These are phyloP conservation scores for Hymenoscyphus infarciens DNA, from an alignment of 2,329 filamentous ascomycete species.

Conservation along the genomic window DNA sequence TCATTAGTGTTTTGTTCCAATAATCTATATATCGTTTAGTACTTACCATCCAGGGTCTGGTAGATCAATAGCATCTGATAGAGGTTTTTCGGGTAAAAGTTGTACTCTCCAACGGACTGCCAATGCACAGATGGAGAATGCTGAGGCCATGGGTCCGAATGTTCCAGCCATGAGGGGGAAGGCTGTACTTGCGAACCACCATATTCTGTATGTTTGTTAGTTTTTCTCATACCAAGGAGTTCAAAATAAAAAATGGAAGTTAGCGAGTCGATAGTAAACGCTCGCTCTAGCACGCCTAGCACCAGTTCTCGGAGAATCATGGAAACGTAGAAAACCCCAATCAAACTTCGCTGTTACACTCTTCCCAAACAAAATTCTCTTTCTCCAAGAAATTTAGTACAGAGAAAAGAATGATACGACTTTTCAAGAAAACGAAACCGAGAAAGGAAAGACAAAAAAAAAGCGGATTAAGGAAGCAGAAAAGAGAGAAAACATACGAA, in stretches of 20 bases:
- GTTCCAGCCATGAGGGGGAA: constrained; percentile 81
- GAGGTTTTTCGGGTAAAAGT: constrained; percentile 46
- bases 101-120: constrained; percentile 72
- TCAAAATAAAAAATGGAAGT: background rate
- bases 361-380: background rate
- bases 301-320: background rate
- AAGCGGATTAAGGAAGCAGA: no score
- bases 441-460: no score
- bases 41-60: constrained; percentile 67
- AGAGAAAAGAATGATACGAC: no score
- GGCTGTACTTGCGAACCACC: constrained; percentile 62
- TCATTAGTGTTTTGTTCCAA: background rate
- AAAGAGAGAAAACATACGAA: constrained; percentile 18
- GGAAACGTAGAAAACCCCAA: no score
- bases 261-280: background rate
- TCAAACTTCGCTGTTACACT: no score
- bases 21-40: constrained; percentile 2
- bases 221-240: background rate
- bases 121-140: constrained; percentile 84
- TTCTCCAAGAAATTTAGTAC: background rate
- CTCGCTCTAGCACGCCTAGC: background rate
- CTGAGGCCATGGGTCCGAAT: constrained; percentile 79
- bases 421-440: no score
- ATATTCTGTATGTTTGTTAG: constrained; percentile 33
- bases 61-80: constrained; percentile 52